Conservation (phyloP, 2,329 filamentous ascomycete genomes). For the Hypoxylon sp. region DNA sequence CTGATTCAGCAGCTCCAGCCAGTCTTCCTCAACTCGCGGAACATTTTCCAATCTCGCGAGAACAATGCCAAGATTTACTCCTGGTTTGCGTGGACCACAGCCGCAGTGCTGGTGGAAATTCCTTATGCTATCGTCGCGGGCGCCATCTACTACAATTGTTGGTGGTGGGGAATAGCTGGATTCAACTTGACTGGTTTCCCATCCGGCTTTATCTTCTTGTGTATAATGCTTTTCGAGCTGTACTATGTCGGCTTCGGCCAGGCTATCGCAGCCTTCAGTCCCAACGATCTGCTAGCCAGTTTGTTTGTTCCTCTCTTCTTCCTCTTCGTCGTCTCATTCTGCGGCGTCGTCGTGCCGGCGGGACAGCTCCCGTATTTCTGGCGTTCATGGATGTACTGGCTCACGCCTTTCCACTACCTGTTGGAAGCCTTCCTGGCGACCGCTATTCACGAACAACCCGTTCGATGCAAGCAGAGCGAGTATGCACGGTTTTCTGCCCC, state of each 20-base stretch:
- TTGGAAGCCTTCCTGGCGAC: constrained; percentile 72
- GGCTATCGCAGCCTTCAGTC: constrained; percentile 73
- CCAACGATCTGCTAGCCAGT: constrained; percentile 75
- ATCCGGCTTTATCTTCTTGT: constrained; percentile 72
- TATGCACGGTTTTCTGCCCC: constrained; percentile 72
- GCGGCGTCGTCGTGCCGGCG: constrained; percentile 76
- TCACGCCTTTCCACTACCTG: constrained; percentile 77
- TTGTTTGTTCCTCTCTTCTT: constrained; percentile 78
- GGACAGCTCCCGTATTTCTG: constrained; percentile 71
- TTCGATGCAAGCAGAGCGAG: constrained; percentile 68
- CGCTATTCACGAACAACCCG: constrained; percentile 65
- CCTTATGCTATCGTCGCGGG: constrained; percentile 77
- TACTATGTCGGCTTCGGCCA: constrained; percentile 48
- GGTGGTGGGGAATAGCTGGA: constrained; percentile 69
- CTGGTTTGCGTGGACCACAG: constrained; percentile 78
- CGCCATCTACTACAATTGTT: constrained; percentile 73
- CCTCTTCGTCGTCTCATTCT: constrained; percentile 77
- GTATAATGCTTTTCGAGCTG: constrained; percentile 67
- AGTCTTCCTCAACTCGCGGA: constrained; percentile 73
- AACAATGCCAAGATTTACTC: constrained; percentile 84
- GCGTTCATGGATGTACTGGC: constrained; percentile 74
- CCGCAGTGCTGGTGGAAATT: constrained; percentile 75
- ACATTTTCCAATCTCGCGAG: constrained; percentile 79
- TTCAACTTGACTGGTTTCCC: constrained; percentile 65
- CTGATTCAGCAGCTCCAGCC: constrained; percentile 84